Evolutionary conservation across 129 eudicot species (phyloP).

Genomic region (Centella asiatica): DNA sequence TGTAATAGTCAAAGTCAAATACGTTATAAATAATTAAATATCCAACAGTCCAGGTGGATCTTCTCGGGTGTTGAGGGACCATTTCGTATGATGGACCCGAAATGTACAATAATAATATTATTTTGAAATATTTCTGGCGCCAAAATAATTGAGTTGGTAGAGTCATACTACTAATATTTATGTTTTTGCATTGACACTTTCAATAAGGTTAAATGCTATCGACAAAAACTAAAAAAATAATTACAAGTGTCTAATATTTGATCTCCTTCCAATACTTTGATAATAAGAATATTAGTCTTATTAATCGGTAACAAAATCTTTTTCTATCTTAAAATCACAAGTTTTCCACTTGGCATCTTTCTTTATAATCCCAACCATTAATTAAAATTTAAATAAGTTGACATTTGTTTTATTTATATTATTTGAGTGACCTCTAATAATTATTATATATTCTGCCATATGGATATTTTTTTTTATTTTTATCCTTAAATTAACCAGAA

Average conservation of each 20-base stretch:
- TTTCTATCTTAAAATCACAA: no score
- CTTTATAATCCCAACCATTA: no score
- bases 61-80: no score
- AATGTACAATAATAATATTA: background rate
- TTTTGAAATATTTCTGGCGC: background rate
- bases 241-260: background rate
- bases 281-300: background rate
- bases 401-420: no score
- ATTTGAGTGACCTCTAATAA: no score
- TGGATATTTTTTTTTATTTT: no score
- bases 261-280: background rate
- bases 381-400: no score
- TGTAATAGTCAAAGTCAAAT: background rate
- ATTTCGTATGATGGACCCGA: background rate
- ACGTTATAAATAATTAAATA: background rate
- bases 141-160: background rate
- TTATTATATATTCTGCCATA: no score
- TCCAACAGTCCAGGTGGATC: background rate
- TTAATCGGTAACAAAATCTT: background rate
- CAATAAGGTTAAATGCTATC: background rate
- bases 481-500: no score
- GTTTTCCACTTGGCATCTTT: no score
- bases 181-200: background rate
- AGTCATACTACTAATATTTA: background rate
- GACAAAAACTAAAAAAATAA: background rate